Conservation (phyloP, 176 grass and related monocot genomes). For the Leersia perrieri region DNA sequence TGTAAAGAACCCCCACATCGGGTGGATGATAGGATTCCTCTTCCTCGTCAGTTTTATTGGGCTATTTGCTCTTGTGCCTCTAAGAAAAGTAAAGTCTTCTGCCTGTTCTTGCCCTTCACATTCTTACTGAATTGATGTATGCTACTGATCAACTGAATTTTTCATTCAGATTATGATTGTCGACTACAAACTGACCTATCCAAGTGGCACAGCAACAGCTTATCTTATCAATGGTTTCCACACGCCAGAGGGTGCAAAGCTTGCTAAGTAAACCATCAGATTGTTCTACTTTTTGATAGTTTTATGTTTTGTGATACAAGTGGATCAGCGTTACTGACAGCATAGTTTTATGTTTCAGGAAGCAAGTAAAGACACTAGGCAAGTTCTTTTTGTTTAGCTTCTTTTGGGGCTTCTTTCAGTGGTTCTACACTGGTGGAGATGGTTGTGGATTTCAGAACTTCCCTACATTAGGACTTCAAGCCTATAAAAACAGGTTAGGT, state of each 20-base stretch:
- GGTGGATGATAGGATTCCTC: constrained; percentile 78
- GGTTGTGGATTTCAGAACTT: constrained; percentile 60
- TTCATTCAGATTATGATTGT: constrained; percentile 71
- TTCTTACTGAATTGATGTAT: neutral
- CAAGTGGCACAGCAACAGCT: constrained; percentile 63
- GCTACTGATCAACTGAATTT: neutral
- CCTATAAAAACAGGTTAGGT: constrained; percentile 40
- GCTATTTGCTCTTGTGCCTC: constrained; percentile 68
- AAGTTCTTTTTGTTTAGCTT: constrained; percentile 63
- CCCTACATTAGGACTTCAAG: constrained; percentile 58
- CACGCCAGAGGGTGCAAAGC: constrained; percentile 55
- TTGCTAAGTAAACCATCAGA: constrained; percentile 57
- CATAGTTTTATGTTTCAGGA: constrained; percentile 34
- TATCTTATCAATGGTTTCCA: constrained; percentile 68
- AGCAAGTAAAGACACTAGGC: constrained; percentile 56
- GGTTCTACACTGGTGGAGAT: constrained; percentile 77
- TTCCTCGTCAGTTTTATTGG: constrained; percentile 67
- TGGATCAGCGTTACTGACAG: neutral
- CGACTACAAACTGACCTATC: constrained; percentile 67
- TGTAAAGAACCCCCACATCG: constrained; percentile 55
- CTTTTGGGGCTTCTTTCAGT: constrained; percentile 84
- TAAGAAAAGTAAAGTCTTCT: constrained; percentile 59
- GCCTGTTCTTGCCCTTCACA: neutral
- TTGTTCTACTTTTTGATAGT: neutral
- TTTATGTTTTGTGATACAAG: neutral